phyloP scores from a whole-genome alignment of 768 basidiomycete species.

The Vararia minispora region DNA sequence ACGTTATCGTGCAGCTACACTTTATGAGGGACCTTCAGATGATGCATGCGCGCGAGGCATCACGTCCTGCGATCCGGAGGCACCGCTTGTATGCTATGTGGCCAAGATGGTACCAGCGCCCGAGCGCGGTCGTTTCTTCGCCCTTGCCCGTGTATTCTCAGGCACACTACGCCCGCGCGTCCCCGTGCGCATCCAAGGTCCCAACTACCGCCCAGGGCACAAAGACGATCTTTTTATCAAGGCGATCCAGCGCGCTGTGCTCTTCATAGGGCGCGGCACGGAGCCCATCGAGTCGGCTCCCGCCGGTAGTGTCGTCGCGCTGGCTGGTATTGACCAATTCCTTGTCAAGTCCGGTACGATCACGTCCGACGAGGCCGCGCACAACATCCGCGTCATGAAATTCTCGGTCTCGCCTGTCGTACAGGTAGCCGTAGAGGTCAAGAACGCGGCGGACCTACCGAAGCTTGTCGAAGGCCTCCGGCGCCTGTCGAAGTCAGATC shows the following conservation, averaged over 20 bases:
- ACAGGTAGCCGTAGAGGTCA: constrained; percentile 96
- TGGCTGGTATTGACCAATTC: constrained; percentile 99
- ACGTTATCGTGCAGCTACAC: constrained; percentile 95
- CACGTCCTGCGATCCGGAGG: constrained; percentile 92
- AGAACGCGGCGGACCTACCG: constrained; percentile 96
- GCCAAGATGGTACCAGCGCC: constrained; percentile 99
- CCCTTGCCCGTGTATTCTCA: constrained; percentile 98
- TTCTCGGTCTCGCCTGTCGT: constrained; percentile 99
- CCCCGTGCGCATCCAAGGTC: constrained; percentile 98
- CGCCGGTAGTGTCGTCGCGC: constrained; percentile 94
- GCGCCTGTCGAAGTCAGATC: constrained; percentile 98
- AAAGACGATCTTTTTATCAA: constrained; percentile 97
- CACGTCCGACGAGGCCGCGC: constrained; percentile 92
- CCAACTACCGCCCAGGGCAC: constrained; percentile 95
- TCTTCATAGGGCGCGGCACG: constrained; percentile 99
- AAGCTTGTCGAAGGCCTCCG: constrained; percentile 99
- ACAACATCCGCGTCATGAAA: constrained; percentile 99
- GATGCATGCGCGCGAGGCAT: constrained; percentile 97
- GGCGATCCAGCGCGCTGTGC: constrained; percentile 93
- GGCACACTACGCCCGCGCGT: constrained; percentile 93
- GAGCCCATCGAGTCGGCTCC: constrained; percentile 99
- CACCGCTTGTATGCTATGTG: constrained; percentile 91
- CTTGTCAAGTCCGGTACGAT: constrained; percentile 97
- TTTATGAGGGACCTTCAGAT: constrained; percentile 99
- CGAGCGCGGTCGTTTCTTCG: constrained; percentile 99